phyloP scores from a whole-genome alignment of 2,329 filamentous ascomycete genomes.

The Claviceps monticola region DNA sequence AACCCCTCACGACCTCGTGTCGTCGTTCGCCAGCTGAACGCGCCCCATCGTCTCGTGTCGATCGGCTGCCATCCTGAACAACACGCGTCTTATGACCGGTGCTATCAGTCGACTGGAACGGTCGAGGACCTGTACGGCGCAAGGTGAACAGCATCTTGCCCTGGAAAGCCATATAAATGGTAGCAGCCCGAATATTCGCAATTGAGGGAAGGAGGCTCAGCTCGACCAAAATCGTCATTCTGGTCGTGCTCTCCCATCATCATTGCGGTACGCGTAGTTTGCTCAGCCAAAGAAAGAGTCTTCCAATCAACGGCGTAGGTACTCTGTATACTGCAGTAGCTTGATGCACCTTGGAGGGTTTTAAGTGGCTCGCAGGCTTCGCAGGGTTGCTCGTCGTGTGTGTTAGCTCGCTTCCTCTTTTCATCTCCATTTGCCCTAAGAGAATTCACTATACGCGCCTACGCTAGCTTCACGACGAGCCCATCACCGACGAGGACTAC shows the following conservation, averaged over 20 bases:
- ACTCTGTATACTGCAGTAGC: conserved; percentile 9
- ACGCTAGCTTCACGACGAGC: not conserved
- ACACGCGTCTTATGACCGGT: not conserved
- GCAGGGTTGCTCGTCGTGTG: conserved; percentile 6
- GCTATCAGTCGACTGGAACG: not conserved
- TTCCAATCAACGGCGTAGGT: conserved; percentile 8
- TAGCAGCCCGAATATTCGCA: conserved; percentile 2
- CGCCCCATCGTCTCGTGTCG: not conserved
- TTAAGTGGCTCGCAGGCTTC: conserved; percentile 11
- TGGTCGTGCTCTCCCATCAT: not conserved
- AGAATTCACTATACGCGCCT: not conserved
- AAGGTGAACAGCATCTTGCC: not conserved
- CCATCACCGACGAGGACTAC: conserved; percentile 6
- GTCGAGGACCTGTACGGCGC: not conserved
- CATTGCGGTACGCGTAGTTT: not conserved
- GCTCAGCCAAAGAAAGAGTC: not conserved
- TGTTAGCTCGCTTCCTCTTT: not conserved
- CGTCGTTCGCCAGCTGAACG: not conserved
- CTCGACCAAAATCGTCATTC: not conserved
- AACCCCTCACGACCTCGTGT: not conserved
- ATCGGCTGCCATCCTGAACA: not conserved
- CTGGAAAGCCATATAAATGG: conserved; percentile 2
- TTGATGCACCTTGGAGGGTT: conserved; percentile 12
- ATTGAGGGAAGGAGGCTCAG: not conserved
- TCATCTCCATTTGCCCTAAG: not conserved